Evolutionary conservation across 2,329 filamentous ascomycete genomes (phyloP).

Genomic region (Claviceps pusilla): DNA sequence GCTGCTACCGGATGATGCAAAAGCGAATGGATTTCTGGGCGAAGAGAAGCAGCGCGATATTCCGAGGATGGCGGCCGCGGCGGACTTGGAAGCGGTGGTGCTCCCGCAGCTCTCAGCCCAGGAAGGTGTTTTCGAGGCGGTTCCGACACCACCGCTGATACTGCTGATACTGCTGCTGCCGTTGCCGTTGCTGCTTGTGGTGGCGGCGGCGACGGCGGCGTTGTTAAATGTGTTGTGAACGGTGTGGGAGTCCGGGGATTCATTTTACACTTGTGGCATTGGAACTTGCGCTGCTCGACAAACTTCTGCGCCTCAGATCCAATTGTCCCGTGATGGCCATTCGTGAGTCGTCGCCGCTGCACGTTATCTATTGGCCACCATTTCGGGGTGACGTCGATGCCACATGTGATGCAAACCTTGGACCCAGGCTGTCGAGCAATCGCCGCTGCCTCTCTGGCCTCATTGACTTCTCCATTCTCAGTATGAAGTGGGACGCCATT

Average conservation of each 20-base stretch:
- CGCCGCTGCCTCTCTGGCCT: slow-evolving; percentile 12
- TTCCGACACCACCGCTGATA: slow-evolving; percentile 8
- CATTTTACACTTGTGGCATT: slow-evolving; percentile 63
- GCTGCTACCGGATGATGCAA: slow-evolving; percentile 7
- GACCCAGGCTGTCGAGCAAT: slow-evolving; percentile 25
- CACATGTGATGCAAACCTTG: slow-evolving; percentile 49
- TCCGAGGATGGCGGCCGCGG: slow-evolving; percentile 12
- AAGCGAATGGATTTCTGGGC: slow-evolving; percentile 8
- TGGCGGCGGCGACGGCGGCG: slow-evolving; percentile 3
- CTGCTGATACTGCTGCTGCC: slow-evolving; percentile 9
- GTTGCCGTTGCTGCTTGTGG: slow-evolving; percentile 3
- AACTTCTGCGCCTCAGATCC: slow-evolving; percentile 45
- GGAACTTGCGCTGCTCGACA: slow-evolving; percentile 44
- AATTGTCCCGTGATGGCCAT: slow-evolving; percentile 34
- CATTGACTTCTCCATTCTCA: slow-evolving; percentile 10
- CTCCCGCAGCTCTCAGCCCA: slow-evolving; percentile 8
- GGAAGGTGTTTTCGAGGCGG: slow-evolving; percentile 8
- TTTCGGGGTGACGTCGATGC: slow-evolving; percentile 56
- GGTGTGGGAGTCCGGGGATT: slow-evolving; percentile 29
- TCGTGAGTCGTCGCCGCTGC: slow-evolving; percentile 36
- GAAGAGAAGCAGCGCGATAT: slow-evolving; percentile 12
- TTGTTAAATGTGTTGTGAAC: slow-evolving; percentile 10
- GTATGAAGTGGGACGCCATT: slow-evolving; percentile 9
- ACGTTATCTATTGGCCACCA: slow-evolving; percentile 50
- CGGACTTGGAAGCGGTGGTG: slow-evolving; percentile 15